phyloP scores from a whole-genome alignment of 2,329 filamentous ascomycete genomes.

The Didymella arachidicola region DNA sequence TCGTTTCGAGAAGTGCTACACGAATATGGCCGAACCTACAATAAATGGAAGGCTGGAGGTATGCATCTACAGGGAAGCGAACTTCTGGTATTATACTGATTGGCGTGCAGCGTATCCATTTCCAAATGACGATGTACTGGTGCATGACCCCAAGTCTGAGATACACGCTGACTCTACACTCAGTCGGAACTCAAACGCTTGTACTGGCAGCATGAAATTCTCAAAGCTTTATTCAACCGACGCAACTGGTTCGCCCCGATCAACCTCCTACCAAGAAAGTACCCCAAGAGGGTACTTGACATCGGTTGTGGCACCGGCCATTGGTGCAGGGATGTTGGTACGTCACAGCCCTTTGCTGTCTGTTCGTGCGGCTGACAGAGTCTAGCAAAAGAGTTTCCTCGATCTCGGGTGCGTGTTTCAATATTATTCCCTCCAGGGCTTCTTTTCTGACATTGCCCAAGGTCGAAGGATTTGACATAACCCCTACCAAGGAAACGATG shows the following conservation, averaged over 20 bases:
- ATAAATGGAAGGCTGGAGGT: constrained; percentile 52
- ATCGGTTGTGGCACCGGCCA: constrained; percentile 54
- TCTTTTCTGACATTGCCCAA: constrained; percentile 33
- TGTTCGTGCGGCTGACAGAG: constrained; percentile 28
- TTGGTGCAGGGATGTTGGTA: constrained; percentile 55
- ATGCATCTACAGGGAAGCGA: constrained; percentile 19
- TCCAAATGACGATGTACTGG: constrained; percentile 51
- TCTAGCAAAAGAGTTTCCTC: constrained; percentile 46
- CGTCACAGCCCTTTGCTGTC: constrained; percentile 17
- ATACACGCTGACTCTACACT: constrained; percentile 27
- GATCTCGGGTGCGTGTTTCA: constrained; percentile 38
- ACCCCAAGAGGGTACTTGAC: constrained; percentile 50
- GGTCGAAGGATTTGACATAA: constrained; percentile 54
- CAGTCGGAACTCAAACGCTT: constrained; percentile 51
- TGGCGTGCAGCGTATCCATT: constrained; percentile 48
- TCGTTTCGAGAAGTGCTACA: constrained; percentile 51
- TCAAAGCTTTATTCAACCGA: constrained; percentile 48
- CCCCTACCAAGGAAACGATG: constrained; percentile 46
- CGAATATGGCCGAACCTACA: constrained; percentile 53
- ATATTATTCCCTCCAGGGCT: neutral
- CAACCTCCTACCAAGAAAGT: constrained; percentile 39
- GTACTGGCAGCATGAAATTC: constrained; percentile 50
- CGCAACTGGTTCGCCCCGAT: constrained; percentile 51
- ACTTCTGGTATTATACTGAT: constrained; percentile 31
- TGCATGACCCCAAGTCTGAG: neutral